Base-by-base conservation (phyloP, 768 basidiomycete genomes). In the Tricholoma sp. region DNA sequence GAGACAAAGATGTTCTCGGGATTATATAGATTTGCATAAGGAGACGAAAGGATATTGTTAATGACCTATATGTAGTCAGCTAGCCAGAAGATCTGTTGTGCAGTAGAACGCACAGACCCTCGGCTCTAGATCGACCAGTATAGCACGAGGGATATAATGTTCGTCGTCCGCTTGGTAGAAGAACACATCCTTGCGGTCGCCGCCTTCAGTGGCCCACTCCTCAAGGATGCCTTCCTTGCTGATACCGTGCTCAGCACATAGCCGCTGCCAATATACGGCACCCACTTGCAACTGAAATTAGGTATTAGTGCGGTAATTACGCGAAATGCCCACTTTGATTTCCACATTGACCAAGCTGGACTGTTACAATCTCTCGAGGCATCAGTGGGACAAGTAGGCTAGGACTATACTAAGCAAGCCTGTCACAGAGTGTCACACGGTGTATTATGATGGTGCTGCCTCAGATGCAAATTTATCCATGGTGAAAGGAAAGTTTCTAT, bases 151-250 rank as follows among this genome's bases (percentile, higher is more conserved):
- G 58, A 99, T 95, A 72, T 98, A 99, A 66, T 97, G 95, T 70
- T 98, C 97, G 67, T 99, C 97, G 70, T 99, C 97, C n/a, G 97
- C 97, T 71, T 98, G 96, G 70, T 99, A 98, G 76, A 99, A 99
- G 75, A 99, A 99, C 24, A 97, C 96, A 74, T 99, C 97, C 69
- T 98, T 99, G 64, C 97, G 81, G 73, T 99, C 97, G 8, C 92
- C 92, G 18, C 91, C 91, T 64, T 95, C 94, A 1, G 88, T 91
- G 5, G 95, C 94, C 91, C 93, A 96, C 60, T 98, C 95, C 71
- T 98, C 95, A 49, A 98, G 84, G 57, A 93, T 92, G 27, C 97
- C 97, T 64, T 95, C 90, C 57, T 89, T 88, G 70, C 83, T 94
- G 76, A 99, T 98, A 16, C 97, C 97, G 72, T 99, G 97, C 74